Percentiles rank a stretch among this genome's conserved stretches.
phyloP scores from a whole-genome alignment of 2,329 filamentous ascomycete genomes.

The Aureobasidium sp. region DNA sequence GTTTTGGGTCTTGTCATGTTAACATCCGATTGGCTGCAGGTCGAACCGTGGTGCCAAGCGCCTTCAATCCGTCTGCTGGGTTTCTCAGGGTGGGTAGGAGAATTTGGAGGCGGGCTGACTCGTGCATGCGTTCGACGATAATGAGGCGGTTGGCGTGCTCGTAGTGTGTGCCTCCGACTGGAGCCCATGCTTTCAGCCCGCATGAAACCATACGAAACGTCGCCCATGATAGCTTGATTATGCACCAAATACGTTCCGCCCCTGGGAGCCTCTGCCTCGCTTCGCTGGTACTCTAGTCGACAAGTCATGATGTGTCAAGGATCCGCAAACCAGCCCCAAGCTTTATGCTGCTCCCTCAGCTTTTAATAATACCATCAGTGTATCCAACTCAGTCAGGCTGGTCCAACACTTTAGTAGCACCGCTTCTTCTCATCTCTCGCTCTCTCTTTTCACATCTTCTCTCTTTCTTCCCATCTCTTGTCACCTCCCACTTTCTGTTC shows the following conservation, averaged over 20 bases:
- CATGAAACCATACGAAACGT: conserved; percentile 13
- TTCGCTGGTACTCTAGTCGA: conserved; percentile 10
- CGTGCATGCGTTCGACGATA: conserved; percentile 12
- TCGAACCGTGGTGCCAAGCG: neutral
- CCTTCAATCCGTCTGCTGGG: neutral
- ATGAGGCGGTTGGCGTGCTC: conserved; percentile 8
- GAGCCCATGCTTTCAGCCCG: conserved; percentile 10
- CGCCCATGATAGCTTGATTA: conserved; percentile 16
- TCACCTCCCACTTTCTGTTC: neutral
- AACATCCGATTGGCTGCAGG: neutral
- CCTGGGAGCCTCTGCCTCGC: conserved; percentile 10
- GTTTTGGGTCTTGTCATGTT: conserved; percentile 3
- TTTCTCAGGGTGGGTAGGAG: neutral
- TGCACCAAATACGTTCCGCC: conserved; percentile 13
- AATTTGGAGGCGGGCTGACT: conserved; percentile 12
- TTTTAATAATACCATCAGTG: conserved; percentile 13
- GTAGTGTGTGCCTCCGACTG: conserved; percentile 8
- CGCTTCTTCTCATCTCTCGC: conserved; percentile 2
- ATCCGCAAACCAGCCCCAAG: conserved; percentile 13
- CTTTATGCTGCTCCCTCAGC: conserved; percentile 11
- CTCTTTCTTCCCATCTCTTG: neutral
- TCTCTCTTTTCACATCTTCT: neutral
- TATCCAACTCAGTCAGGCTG: conserved; percentile 10
- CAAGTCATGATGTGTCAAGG: conserved; percentile 13
- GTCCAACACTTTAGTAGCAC: conserved; percentile 9